A percentile compares a stretch with the other conserved stretches of the same genome.
Conservation (phyloP, 2,329 filamentous ascomycete species). For the Byssothecium circinans region DNA sequence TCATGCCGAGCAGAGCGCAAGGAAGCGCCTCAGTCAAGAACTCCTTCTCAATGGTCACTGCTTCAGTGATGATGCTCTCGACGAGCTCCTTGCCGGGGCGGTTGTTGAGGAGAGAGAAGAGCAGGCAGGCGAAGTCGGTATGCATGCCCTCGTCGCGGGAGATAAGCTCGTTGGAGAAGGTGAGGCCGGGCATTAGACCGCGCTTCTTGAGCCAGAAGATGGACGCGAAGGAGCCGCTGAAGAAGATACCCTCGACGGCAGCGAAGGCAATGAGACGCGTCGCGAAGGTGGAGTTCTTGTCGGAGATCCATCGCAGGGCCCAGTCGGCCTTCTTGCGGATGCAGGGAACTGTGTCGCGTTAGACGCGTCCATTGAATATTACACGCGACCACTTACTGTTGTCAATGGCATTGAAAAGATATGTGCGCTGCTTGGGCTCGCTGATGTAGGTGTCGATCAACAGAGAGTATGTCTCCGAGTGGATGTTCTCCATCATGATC, state of each 20-base stretch:
- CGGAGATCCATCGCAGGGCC: conserved; percentile 92
- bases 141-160: conserved; percentile 99
- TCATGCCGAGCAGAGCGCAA: conserved; percentile 94
- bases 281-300: conserved; percentile 91
- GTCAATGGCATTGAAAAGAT: conserved; percentile 98
- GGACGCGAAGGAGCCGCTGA: conserved; percentile 95
- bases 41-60: conserved; percentile 93
- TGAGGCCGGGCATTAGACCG: conserved; percentile 95
- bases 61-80: conserved; percentile 87
- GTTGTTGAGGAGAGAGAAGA: conserved; percentile 96
- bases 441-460: conserved; percentile 99
- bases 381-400: conserved; percentile 67
- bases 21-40: conserved; percentile 96
- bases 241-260: conserved; percentile 99
- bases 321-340: conserved; percentile 99
- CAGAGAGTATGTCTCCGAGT: conserved; percentile 98
- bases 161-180: conserved; percentile 99
- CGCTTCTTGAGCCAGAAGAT: conserved; percentile 99
- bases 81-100: conserved; percentile 82
- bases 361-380: conserved; percentile 19
- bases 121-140: conserved; percentile 96
- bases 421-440: conserved; percentile 88
- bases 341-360: conserved; percentile 70
- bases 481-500: conserved; percentile 99
- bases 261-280: conserved; percentile 96